Evolutionary conservation across 768 basidiomycete genomes (phyloP).

Genomic region (Termitomyces sp.): DNA sequence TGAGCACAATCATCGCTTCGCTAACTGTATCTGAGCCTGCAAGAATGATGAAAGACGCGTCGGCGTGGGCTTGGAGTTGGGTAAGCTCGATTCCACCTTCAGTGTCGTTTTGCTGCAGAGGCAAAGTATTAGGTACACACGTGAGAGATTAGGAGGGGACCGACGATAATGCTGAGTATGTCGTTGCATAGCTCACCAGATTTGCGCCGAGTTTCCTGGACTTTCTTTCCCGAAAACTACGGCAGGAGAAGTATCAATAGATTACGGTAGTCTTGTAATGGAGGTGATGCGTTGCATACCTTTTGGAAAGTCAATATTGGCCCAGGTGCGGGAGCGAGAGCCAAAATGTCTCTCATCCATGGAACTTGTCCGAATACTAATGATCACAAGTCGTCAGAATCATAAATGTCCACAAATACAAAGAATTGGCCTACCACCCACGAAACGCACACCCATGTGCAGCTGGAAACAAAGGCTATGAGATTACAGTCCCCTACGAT

Average conservation of each 20-base stretch:
- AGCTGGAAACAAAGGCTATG: conserved; percentile 1
- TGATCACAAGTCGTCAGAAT: background rate
- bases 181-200: conserved; percentile 7
- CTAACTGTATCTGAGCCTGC: conserved; percentile 18
- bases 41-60: conserved; percentile 16
- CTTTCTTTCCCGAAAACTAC: conserved; percentile 14
- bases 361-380: conserved; percentile 19
- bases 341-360: conserved; percentile 15
- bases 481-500: background rate
- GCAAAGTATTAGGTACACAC: background rate
- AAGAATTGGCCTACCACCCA: conserved; percentile 7
- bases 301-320: conserved; percentile 16
- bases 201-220: conserved; percentile 10
- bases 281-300: background rate
- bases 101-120: conserved; percentile 12
- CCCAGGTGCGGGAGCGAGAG: conserved; percentile 12
- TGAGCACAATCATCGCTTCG: conserved; percentile 11
- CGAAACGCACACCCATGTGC: conserved; percentile 15
- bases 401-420: background rate
- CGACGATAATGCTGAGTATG: conserved; percentile 18
- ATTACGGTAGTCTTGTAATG: background rate
- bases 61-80: conserved; percentile 12
- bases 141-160: background rate
- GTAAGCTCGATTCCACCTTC: conserved; percentile 5
- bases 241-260: background rate